A percentile compares a stretch with the other conserved stretches of the same genome.
Evolutionary conservation across 2,329 filamentous ascomycete genomes (phyloP).

Genomic region (Furcasterigmium sp.): DNA sequence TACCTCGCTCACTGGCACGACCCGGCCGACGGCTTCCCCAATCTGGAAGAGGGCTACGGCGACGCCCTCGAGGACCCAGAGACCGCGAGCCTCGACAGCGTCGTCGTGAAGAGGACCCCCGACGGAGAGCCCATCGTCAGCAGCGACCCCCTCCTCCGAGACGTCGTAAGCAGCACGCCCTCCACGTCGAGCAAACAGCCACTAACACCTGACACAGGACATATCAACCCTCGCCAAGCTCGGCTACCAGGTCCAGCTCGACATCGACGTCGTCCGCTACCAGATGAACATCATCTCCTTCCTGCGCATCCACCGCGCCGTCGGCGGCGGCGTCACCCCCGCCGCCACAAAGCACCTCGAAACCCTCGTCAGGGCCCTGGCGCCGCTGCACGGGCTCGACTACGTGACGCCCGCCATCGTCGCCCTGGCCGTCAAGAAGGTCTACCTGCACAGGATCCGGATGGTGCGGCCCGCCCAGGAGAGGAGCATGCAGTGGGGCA

Average conservation of each 20-base stretch:
- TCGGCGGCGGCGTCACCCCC: slow-evolving; percentile 72
- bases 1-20: slow-evolving; percentile 85
- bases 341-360: slow-evolving; percentile 73
- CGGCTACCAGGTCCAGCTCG: slow-evolving; percentile 55
- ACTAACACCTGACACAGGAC: slow-evolving; percentile 30
- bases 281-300: slow-evolving; percentile 84
- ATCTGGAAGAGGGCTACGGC: slow-evolving; percentile 60
- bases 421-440: slow-evolving; percentile 74
- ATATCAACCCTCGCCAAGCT: slow-evolving; percentile 57
- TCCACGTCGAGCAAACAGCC: not conserved
- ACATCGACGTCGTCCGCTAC: slow-evolving; percentile 76
- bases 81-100: slow-evolving; percentile 35
- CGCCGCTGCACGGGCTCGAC: slow-evolving; percentile 72
- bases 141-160: slow-evolving; percentile 30
- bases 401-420: slow-evolving; percentile 84
- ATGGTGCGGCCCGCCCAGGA: slow-evolving; percentile 68
- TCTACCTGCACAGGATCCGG: slow-evolving; percentile 79
- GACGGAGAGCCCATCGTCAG: slow-evolving; percentile 9
- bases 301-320: slow-evolving; percentile 80
- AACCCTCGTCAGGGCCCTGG: slow-evolving; percentile 64
- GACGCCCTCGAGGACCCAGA: slow-evolving; percentile 21
- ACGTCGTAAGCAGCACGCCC: slow-evolving; percentile 29
- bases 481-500: slow-evolving; percentile 91
- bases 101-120: slow-evolving; percentile 32
- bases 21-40: slow-evolving; percentile 64